Base-by-base conservation (phyloP, 305 asterid genomes). In the Rubia occidens region DNA sequence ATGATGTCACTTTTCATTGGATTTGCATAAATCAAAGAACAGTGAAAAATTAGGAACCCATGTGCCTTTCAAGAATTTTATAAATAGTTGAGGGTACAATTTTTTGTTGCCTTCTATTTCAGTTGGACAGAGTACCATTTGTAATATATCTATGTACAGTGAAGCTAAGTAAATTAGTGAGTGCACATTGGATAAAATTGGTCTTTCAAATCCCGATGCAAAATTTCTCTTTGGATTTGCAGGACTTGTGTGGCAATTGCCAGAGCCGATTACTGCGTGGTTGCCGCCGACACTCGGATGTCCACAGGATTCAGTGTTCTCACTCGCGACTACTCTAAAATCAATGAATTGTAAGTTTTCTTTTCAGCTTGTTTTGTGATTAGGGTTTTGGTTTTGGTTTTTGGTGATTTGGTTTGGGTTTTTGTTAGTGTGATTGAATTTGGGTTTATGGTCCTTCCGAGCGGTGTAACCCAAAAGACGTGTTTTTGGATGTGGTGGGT, bases 321-420 rank as follows among this genome's bases (percentile, higher is more conserved):
- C 60, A 87, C 95, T 71, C 97, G 98, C 67, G 96, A 94, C 78
- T 88, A 90, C 89, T 94, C 98, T 84, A 94, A 94, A 84, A 90
- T 93, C 69, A 77, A 73, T 76, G 87, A 89, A 75, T 86, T 94
- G 98, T 94, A 87, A 60, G 10, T 0, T 7, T 80, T 49, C 17
- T 15, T 18, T 29, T 17, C 35, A 5, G 18, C 60, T 5, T 49
- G 9, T 58, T 58, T 20, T 4, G 9, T 20, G 11, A 6, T 56
- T 58, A 4, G 6, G 47, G 18, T 40, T 29, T 39, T 60, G 24
- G 53, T 2, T 26, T 26, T n/a, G n/a, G n/a, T n/a, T n/a, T 18
- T 14, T 32, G 35, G 0, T 32, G 8, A n/a, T 35, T 21, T 37
- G 37, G 29, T 61, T 35, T 61, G 44, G 56, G 1, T 13, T 6